Conservation (phyloP, 768 basidiomycete genomes). For the Leccinum incarnatum region DNA sequence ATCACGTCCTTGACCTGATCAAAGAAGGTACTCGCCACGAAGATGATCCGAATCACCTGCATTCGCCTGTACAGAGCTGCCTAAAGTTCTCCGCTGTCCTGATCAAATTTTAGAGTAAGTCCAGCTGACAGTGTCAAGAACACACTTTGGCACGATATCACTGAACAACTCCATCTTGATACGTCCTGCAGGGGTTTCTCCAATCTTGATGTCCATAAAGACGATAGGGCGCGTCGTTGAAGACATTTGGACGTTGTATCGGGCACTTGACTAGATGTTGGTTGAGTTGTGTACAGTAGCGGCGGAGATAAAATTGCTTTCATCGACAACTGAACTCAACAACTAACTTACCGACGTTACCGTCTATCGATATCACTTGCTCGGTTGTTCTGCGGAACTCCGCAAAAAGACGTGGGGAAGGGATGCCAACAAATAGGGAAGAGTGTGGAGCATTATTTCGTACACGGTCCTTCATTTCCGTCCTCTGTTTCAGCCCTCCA, state of each 20-base stretch:
- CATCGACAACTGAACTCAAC: neutral
- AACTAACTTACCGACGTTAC: neutral
- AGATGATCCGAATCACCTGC: slow-evolving; percentile 50
- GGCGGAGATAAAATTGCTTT: neutral
- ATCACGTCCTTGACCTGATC: slow-evolving; percentile 16
- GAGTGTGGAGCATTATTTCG: slow-evolving; percentile 13
- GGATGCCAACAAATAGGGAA: neutral
- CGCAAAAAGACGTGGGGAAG: neutral
- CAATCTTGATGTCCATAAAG: slow-evolving; percentile 96
- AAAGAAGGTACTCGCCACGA: neutral
- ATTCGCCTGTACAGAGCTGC: slow-evolving; percentile 97
- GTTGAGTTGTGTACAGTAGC: neutral
- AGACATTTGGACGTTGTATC: slow-evolving; percentile 33
- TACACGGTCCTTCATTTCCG: slow-evolving; percentile 1
- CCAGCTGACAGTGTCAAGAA: neutral
- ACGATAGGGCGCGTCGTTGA: slow-evolving; percentile 75
- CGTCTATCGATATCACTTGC: neutral
- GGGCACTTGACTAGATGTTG: neutral
- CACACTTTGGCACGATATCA: slow-evolving; percentile 93
- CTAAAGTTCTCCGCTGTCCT: slow-evolving; percentile 98
- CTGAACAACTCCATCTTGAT: slow-evolving; percentile 98
- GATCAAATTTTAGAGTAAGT: slow-evolving; percentile 6
- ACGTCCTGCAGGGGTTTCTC: slow-evolving; percentile 92
- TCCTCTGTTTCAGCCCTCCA: slow-evolving; percentile 15
- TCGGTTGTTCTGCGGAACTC: neutral